These are phyloP conservation scores for Fusarium pseudograminearum DNA, from an alignment of 2,329 filamentous ascomycete species.

Conservation along the genomic window DNA sequence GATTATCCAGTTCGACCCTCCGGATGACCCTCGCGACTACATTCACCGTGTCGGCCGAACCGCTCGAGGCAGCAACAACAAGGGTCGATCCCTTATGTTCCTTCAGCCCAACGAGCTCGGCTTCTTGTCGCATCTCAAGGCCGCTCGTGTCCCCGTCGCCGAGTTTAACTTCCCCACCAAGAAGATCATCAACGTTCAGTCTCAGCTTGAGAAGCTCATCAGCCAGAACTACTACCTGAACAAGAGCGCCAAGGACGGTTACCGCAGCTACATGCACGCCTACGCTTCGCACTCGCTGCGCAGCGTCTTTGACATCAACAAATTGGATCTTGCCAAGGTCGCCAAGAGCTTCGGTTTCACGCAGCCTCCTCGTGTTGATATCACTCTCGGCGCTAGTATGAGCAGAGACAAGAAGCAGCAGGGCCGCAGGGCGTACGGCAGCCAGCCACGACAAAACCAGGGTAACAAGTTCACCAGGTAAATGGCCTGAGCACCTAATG, in stretches of 20 bases:
- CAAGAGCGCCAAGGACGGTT: constrained; percentile 82
- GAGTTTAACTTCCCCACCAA: constrained; percentile 95
- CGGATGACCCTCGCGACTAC: constrained; percentile 90
- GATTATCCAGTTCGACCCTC: constrained; percentile 96
- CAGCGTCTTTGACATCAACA: constrained; percentile 80
- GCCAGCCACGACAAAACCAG: constrained; percentile 74
- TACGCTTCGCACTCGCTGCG: constrained; percentile 80
- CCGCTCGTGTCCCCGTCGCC: constrained; percentile 90
- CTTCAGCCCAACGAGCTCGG: constrained; percentile 91
- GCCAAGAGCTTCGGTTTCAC: constrained; percentile 86
- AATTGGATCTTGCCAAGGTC: constrained; percentile 84
- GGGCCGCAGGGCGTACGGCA: constrained; percentile 78
- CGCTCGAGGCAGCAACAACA: constrained; percentile 83
- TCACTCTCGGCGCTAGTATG: constrained; percentile 84
- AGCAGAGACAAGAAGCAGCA: constrained; percentile 73
- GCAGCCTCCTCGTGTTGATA: constrained; percentile 83
- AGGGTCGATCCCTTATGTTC: constrained; percentile 92
- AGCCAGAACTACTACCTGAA: constrained; percentile 97
- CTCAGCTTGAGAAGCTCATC: constrained; percentile 94
- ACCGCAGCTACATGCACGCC: constrained; percentile 91
- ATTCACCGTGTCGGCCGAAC: constrained; percentile 97
- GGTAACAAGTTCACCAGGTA: constrained; percentile 45
- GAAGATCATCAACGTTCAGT: constrained; percentile 91
- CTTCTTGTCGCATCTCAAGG: constrained; percentile 91
- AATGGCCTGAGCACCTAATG: constrained; percentile 8